These are phyloP conservation scores for Myrmaecium sp. DNA, from an alignment of 2,329 filamentous ascomycete species.

Conservation along the genomic window DNA sequence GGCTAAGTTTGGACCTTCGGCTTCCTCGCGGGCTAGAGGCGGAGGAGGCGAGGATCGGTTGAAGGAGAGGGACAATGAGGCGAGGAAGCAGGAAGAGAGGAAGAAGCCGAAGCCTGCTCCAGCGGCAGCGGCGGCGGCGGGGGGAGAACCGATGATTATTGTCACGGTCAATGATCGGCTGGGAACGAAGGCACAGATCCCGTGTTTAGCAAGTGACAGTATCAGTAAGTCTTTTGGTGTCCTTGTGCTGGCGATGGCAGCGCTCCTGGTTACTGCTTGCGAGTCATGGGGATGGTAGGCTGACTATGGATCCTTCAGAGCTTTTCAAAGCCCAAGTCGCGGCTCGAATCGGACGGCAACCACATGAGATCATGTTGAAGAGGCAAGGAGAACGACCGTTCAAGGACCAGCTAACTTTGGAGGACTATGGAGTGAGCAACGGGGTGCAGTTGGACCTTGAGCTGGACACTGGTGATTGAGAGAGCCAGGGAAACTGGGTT, in stretches of 20 bases:
- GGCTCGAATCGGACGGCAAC: slow-evolving; percentile 70
- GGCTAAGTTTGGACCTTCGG: slow-evolving; percentile 4
- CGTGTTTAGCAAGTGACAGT: slow-evolving; percentile 69
- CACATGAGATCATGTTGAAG: slow-evolving; percentile 83
- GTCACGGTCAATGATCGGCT: slow-evolving; percentile 91
- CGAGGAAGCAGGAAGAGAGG: slow-evolving; percentile 3
- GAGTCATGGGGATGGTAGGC: background rate
- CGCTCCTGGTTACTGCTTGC: background rate
- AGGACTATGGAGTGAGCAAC: slow-evolving; percentile 88
- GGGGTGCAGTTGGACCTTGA: slow-evolving; percentile 47
- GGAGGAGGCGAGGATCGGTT: slow-evolving; percentile 1
- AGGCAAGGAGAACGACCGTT: slow-evolving; percentile 85
- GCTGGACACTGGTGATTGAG: slow-evolving; percentile 6
- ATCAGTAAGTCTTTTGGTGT: slow-evolving; percentile 37
- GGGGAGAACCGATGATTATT: slow-evolving; percentile 70
- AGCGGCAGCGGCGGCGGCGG: slow-evolving; percentile 9
- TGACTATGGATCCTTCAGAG: slow-evolving; percentile 18
- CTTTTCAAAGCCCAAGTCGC: slow-evolving; percentile 87
- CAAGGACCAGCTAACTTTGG: slow-evolving; percentile 73
- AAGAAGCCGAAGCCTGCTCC: slow-evolving; percentile 5
- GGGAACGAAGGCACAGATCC: slow-evolving; percentile 87
- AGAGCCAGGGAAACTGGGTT: too few species aligned
- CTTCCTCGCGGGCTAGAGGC: slow-evolving; percentile 3
- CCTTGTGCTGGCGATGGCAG: too few species aligned
- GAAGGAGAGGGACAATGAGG: slow-evolving; percentile 16